Conservation (phyloP, 345 rosid genomes). For the Leavenworthia alabamica region DNA sequence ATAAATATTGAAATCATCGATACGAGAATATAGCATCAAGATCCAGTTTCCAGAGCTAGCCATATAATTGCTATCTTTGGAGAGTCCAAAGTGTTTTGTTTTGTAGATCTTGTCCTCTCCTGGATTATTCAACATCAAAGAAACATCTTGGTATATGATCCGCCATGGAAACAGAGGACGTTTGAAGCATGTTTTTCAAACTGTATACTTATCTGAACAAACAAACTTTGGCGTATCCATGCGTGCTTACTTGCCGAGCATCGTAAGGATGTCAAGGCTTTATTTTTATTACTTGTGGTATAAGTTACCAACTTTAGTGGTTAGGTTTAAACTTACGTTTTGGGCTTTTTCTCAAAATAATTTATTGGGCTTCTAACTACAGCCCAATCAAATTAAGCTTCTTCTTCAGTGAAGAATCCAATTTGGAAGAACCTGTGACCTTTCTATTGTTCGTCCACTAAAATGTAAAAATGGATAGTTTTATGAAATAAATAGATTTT, state of each 20-base stretch:
- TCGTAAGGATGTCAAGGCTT: not conserved
- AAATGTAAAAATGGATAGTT: too few relatives aligned
- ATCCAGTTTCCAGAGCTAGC: not conserved
- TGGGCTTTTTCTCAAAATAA: not conserved
- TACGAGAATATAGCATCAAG: not conserved
- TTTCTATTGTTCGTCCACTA: too few relatives aligned
- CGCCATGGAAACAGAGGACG: not conserved
- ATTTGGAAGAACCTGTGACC: too few relatives aligned
- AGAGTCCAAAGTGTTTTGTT: not conserved
- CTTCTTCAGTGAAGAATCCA: too few relatives aligned
- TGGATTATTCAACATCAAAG: not conserved
- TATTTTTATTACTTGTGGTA: not conserved
- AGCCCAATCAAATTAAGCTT: not conserved
- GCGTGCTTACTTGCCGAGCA: not conserved
- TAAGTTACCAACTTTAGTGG: not conserved
- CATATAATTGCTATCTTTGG: not conserved
- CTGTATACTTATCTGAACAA: not conserved
- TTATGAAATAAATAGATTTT: too few relatives aligned
- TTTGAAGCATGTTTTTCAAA: not conserved
- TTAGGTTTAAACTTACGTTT: not conserved
- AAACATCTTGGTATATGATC: not conserved
- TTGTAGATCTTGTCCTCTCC: not conserved
- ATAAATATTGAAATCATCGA: not conserved
- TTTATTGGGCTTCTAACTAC: not conserved
- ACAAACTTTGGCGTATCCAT: not conserved